These are phyloP conservation scores for Castanea mollissima DNA, from an alignment of 306 rosid genomes.

Conservation along the genomic window DNA sequence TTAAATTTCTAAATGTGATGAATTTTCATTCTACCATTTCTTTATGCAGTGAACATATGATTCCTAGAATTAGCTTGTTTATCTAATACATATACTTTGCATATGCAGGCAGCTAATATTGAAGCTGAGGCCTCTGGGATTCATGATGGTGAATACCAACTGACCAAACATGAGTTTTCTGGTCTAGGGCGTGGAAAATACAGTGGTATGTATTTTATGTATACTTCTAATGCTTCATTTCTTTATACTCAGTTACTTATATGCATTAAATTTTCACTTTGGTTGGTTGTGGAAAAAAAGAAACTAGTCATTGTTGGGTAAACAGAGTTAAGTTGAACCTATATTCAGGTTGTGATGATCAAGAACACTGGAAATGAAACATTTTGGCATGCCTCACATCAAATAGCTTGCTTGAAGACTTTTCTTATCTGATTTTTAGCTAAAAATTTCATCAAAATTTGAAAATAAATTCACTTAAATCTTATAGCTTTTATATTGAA, in stretches of 20 bases:
- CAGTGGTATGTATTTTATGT: constrained; percentile 60
- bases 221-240: constrained; percentile 13
- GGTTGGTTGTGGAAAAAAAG: not conserved
- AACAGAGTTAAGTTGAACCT: constrained; percentile 1
- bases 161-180: constrained; percentile 78
- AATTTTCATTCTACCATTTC: not conserved
- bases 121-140: constrained; percentile 81
- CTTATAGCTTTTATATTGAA: not conserved
- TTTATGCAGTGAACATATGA: not conserved
- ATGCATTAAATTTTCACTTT: not conserved
- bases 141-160: constrained; percentile 71
- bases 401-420: not conserved
- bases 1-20: not conserved
- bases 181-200: constrained; percentile 78
- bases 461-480: not conserved
- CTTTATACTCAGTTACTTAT: not conserved
- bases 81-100: constrained; percentile 13
- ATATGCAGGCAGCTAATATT: constrained; percentile 78
- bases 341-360: not conserved
- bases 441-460: not conserved
- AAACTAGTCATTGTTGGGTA: not conserved
- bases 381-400: not conserved
- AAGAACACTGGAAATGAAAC: not conserved
- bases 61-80: not conserved
- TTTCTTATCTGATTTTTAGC: not conserved